Percentiles rank a stretch among this genome's conserved stretches.
phyloP scores from a whole-genome alignment of 2,329 filamentous ascomycete species.

The Aspergillus tamarii region DNA sequence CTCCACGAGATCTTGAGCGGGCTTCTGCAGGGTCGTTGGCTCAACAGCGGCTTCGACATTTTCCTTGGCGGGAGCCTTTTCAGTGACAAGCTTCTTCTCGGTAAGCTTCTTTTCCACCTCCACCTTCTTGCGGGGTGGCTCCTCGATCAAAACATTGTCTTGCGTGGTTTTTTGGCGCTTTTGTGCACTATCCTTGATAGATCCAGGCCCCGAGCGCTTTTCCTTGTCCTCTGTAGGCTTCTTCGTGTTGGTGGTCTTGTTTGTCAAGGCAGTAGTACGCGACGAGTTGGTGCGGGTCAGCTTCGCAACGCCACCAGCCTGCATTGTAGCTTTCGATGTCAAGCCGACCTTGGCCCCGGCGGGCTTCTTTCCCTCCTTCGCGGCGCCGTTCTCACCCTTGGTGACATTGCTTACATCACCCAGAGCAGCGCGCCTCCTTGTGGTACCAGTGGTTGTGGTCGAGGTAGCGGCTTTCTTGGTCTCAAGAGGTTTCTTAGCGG shows the following conservation, averaged over 20 bases:
- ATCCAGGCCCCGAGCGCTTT: constrained; percentile 75
- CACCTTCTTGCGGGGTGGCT: constrained; percentile 70
- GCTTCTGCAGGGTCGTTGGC: constrained; percentile 47
- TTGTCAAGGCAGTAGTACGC: constrained; percentile 61
- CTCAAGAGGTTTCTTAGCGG: constrained; percentile 66
- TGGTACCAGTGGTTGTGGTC: constrained; percentile 52
- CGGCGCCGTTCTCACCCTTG: constrained; percentile 64
- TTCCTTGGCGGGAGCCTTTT: constrained; percentile 38
- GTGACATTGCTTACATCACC: constrained; percentile 95
- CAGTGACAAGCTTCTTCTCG: constrained; percentile 40
- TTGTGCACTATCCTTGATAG: constrained; percentile 64
- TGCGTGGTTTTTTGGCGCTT: constrained; percentile 67
- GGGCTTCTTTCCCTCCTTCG: constrained; percentile 74
- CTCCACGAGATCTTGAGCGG: constrained; percentile 38
- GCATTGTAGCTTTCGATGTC: constrained; percentile 74
- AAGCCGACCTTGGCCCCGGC: constrained; percentile 65
- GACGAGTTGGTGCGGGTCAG: constrained; percentile 61
- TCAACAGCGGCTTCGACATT: constrained; percentile 31
- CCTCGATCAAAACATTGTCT: constrained; percentile 60
- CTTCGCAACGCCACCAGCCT: constrained; percentile 83
- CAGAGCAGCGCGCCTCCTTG: constrained; percentile 79
- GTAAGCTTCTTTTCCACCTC: constrained; percentile 55
- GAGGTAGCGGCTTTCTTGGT: constrained; percentile 66
- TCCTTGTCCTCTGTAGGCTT: constrained; percentile 64
- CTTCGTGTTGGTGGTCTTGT: constrained; percentile 68